Evolutionary conservation across 2,329 filamentous ascomycete species (phyloP).

Genomic region (Knoxdaviesia capensis): DNA sequence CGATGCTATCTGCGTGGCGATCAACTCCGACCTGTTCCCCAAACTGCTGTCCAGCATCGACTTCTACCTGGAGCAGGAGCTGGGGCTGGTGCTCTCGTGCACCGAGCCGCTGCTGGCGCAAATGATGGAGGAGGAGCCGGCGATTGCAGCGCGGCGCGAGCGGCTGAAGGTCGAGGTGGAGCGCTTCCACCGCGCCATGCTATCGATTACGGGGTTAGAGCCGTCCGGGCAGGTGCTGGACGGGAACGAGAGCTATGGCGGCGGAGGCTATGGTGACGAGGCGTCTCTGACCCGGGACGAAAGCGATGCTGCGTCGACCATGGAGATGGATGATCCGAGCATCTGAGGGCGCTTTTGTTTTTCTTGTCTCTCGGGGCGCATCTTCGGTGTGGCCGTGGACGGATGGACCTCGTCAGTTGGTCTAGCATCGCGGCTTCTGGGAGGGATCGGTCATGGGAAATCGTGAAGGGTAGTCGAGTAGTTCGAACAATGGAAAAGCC

Average conservation of each 20-base stretch:
- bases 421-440: too few species aligned
- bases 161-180: slow-evolving; percentile 20
- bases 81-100: slow-evolving; percentile 15
- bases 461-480: too few species aligned
- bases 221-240: slow-evolving; percentile 8
- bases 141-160: slow-evolving; percentile 19
- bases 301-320: neutral
- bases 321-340: too few species aligned
- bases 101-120: neutral
- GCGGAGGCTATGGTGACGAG: neutral
- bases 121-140: slow-evolving; percentile 27
- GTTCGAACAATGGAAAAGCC: too few species aligned
- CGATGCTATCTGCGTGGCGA: slow-evolving; percentile 28
- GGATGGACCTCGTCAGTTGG: too few species aligned
- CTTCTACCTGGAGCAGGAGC: slow-evolving; percentile 20
- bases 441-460: too few species aligned
- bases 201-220: slow-evolving; percentile 23
- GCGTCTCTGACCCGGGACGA: neutral
- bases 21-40: slow-evolving; percentile 28
- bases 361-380: too few species aligned
- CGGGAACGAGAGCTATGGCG: neutral
- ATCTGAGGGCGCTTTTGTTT: too few species aligned
- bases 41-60: slow-evolving; percentile 19
- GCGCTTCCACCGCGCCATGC: slow-evolving; percentile 25
- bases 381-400: too few species aligned